Percentiles rank a stretch among this genome's conserved stretches.
These are phyloP conservation scores for Alternaria brassicicola DNA, from an alignment of 2,329 filamentous ascomycete species.

Conservation along the genomic window DNA sequence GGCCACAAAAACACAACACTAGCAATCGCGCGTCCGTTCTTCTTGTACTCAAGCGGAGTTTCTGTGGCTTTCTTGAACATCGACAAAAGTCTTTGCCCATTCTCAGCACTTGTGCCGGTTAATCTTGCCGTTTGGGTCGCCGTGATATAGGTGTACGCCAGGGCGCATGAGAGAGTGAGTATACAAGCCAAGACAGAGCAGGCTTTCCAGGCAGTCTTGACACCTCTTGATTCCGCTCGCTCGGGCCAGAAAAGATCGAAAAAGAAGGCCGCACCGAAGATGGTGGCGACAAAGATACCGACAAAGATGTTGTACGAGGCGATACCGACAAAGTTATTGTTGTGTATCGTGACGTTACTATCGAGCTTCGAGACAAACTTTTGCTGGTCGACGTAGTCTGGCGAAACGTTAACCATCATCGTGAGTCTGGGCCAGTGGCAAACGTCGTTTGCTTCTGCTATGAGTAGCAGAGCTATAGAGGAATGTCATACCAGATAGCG, in stretches of 20 bases:
- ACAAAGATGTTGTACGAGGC: constrained; percentile 65
- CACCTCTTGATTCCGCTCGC: constrained; percentile 55
- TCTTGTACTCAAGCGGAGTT: constrained; percentile 53
- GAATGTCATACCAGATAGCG: constrained; percentile 55
- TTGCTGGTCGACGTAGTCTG: constrained; percentile 63
- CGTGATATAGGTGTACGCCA: constrained; percentile 60
- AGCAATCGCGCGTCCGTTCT: constrained; percentile 59
- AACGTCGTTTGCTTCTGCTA: neutral
- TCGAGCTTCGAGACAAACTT: constrained; percentile 52
- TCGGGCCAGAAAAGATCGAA: constrained; percentile 68
- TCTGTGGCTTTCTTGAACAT: constrained; percentile 37
- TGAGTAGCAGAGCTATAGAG: neutral
- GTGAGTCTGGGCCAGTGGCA: neutral
- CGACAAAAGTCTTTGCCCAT: constrained; percentile 43
- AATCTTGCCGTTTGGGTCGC: constrained; percentile 55
- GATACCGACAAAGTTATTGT: constrained; percentile 62
- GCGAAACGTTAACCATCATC: neutral
- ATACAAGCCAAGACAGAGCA: constrained; percentile 57
- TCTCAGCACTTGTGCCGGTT: constrained; percentile 47
- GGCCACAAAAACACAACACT: constrained; percentile 61
- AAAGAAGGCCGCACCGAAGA: constrained; percentile 66
- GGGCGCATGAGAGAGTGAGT: constrained; percentile 55
- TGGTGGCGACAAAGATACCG: constrained; percentile 62
- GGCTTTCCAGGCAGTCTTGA: constrained; percentile 62
- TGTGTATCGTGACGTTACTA: constrained; percentile 55